A percentile compares a stretch with the other conserved stretches of the same genome.
Evolutionary conservation across 345 rosid genomes (phyloP).

Genomic region (Linum lewisii): DNA sequence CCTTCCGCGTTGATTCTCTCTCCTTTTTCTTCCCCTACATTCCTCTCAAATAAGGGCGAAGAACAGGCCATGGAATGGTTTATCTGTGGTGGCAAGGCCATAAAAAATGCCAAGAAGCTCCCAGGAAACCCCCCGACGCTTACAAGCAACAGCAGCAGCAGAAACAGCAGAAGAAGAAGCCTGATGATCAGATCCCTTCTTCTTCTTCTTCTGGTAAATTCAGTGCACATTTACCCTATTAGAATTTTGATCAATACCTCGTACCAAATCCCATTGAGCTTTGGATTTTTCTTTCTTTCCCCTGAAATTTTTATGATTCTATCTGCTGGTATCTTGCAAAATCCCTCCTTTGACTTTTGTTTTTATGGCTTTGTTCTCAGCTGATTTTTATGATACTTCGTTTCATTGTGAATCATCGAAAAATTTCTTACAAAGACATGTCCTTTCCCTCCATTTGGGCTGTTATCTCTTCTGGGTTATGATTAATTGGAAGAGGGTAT

Average conservation of each 20-base stretch:
- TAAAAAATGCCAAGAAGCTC: conserved; percentile 18
- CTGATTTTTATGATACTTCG: neutral
- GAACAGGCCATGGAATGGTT: conserved; percentile 49
- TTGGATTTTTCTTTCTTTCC: neutral
- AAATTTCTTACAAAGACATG: no score
- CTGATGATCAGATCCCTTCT: conserved; percentile 27
- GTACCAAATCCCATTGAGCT: neutral
- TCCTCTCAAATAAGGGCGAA: conserved; percentile 2
- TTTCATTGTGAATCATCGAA: neutral
- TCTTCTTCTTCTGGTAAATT: conserved; percentile 33
- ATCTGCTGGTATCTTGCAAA: conserved; percentile 3
- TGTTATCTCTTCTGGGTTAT: neutral
- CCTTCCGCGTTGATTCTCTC: neutral
- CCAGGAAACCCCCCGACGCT: neutral
- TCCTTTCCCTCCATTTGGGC: neutral
- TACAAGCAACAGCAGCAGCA: conserved; percentile 21
- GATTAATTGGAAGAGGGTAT: neutral
- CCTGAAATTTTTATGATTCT: neutral
- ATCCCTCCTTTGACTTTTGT: neutral
- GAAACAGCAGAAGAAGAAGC: conserved; percentile 25
- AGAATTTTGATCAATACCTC: neutral
- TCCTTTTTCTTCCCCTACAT: neutral
- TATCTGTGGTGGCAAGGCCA: conserved; percentile 60
- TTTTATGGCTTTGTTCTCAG: neutral
- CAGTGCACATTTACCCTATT: neutral